Evolutionary conservation across 2,329 filamentous ascomycete species (phyloP).

Genomic region (Sporothrix pseudoabietina): DNA sequence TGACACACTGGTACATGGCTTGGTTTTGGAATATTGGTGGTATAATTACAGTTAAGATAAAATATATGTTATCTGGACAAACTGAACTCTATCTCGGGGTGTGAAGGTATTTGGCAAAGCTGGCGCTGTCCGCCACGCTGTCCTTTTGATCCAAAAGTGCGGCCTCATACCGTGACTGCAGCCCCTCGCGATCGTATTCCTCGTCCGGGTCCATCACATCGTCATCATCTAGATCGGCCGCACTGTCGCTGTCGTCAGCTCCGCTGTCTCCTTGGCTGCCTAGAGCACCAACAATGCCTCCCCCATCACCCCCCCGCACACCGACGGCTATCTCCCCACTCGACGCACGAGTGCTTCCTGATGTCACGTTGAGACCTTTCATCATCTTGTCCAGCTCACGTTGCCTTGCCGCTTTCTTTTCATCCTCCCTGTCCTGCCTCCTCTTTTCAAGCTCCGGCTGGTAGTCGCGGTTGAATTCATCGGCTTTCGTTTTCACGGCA

Average conservation of each 20-base stretch:
- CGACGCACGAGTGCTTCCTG: background rate
- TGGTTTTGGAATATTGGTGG: background rate
- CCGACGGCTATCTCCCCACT: slow-evolving; percentile 40
- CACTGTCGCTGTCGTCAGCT: slow-evolving; percentile 45
- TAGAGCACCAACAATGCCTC: slow-evolving; percentile 1
- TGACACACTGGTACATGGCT: background rate
- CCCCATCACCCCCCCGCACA: slow-evolving; percentile 33
- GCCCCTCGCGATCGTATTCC: slow-evolving; percentile 63
- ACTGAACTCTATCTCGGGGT: slow-evolving; percentile 41
- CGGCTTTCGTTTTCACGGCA: slow-evolving; percentile 81
- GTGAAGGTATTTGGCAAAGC: slow-evolving; percentile 63
- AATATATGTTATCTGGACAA: background rate
- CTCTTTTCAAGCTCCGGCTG: slow-evolving; percentile 85
- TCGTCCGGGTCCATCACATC: slow-evolving; percentile 61
- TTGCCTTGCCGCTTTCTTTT: slow-evolving; percentile 71
- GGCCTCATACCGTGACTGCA: slow-evolving; percentile 75
- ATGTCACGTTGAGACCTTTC: slow-evolving; percentile 72
- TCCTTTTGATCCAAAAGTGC: slow-evolving; percentile 63
- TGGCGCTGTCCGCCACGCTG: slow-evolving; percentile 57
- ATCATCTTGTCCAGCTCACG: slow-evolving; percentile 90
- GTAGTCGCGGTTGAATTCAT: slow-evolving; percentile 89
- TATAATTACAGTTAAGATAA: background rate
- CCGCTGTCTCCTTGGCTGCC: slow-evolving; percentile 44
- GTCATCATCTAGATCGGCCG: slow-evolving; percentile 55
- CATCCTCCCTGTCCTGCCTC: slow-evolving; percentile 71